Percentiles rank a stretch among this genome's conserved stretches.
Conservation (phyloP, 2,329 filamentous ascomycete genomes). For the Botrytis elliptica region DNA sequence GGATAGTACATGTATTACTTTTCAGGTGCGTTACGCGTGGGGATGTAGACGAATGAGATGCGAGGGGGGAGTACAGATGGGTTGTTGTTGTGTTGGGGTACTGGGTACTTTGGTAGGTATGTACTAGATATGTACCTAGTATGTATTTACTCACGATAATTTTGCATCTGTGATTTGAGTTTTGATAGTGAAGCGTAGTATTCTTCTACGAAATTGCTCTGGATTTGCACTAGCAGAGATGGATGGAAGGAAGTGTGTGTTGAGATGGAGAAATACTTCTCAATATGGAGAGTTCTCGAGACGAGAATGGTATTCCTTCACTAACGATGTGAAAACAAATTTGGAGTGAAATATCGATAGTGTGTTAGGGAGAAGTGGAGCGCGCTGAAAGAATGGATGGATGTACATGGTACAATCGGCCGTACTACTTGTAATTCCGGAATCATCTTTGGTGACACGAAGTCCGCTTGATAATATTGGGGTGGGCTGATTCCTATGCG, state of each 20-base stretch:
- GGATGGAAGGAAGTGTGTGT: no score
- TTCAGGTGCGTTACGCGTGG: not conserved
- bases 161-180: not conserved
- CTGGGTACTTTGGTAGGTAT: not conserved
- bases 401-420: constrained; percentile 8
- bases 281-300: not conserved
- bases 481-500: constrained; percentile 7
- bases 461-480: not conserved
- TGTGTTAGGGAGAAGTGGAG: not conserved
- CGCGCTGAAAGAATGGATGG: not conserved
- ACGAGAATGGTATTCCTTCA: not conserved
- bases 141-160: not conserved
- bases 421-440: constrained; percentile 5
- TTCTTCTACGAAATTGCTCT: not conserved
- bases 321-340: not conserved
- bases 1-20: not conserved
- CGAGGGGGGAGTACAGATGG: not conserved
- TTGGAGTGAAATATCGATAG: not conserved
- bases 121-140: no score
- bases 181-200: not conserved
- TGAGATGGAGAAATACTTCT: not conserved
- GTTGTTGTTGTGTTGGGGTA: not conserved
- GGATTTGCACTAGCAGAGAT: not conserved
- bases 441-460: not conserved
- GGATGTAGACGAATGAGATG: not conserved